Evolutionary conservation across 2,329 filamentous ascomycete genomes (phyloP).

Genomic region (Aspergillus brunneoviolaceus): DNA sequence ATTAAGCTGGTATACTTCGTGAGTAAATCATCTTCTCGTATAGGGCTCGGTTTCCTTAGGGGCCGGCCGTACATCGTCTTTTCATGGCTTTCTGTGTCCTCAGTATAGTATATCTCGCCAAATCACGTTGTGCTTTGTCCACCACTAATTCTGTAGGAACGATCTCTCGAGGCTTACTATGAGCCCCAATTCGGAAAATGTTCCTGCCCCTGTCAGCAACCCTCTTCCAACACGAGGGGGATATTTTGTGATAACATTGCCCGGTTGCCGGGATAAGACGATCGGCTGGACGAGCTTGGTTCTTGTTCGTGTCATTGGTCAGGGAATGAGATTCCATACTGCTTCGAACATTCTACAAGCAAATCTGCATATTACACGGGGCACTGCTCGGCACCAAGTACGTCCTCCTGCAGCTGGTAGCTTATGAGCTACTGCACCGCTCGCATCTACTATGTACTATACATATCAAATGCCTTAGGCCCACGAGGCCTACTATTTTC

Average conservation of each 20-base stretch:
- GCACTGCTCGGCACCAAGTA: constrained; percentile 6
- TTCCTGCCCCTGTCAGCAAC: not conserved
- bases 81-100: not conserved
- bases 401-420: constrained; percentile 4
- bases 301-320: not conserved
- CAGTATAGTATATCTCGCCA: not conserved
- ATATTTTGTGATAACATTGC: constrained; percentile 5
- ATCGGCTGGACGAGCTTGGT: not conserved
- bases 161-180: not conserved
- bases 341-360: constrained; percentile 5
- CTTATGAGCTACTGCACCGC: constrained; percentile 4
- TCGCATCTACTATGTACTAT: not conserved
- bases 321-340: not conserved
- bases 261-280: constrained; percentile 2
- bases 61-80: not conserved
- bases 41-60: not conserved
- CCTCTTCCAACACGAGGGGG: constrained; percentile 1
- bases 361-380: constrained; percentile 3
- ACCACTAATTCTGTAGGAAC: not conserved
- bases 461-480: not conserved
- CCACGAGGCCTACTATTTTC: constrained; percentile 1
- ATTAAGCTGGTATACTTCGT: not conserved
- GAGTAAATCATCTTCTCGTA: not conserved
- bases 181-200: not conserved
- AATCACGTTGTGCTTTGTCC: not conserved